These are phyloP conservation scores for Aureobasidium musti DNA, from an alignment of 2,329 filamentous ascomycete species.

Conservation along the genomic window DNA sequence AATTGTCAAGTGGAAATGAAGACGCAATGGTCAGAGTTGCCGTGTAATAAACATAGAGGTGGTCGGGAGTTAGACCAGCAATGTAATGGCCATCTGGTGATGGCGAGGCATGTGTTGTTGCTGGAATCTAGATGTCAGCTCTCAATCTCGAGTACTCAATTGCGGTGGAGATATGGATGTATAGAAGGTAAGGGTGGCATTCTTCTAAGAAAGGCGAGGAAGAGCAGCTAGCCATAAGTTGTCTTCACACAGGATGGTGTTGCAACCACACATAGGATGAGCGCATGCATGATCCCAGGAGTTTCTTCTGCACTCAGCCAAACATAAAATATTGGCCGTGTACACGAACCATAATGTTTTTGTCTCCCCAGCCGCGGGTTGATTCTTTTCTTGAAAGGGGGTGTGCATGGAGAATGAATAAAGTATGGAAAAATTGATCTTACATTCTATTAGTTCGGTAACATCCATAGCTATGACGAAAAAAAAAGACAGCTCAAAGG, in stretches of 20 bases:
- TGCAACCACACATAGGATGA: neutral
- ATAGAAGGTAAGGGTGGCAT: neutral
- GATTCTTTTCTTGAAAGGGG: neutral
- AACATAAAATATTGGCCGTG: neutral
- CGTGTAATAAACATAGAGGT: slow-evolving; percentile 46
- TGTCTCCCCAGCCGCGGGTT: neutral
- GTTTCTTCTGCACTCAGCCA: neutral
- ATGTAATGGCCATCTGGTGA: slow-evolving; percentile 46
- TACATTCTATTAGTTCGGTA: slow-evolving; percentile 9
- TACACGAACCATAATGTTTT: neutral
- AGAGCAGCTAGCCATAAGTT: neutral
- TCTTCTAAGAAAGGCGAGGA: neutral
- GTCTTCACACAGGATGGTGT: neutral
- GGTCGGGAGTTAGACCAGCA: slow-evolving; percentile 43
- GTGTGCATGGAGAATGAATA: too few species aligned
- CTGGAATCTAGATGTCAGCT: slow-evolving; percentile 22
- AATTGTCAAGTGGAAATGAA: slow-evolving; percentile 33
- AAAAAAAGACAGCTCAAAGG: neutral
- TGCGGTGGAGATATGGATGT: neutral
- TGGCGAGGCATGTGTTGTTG: slow-evolving; percentile 38
- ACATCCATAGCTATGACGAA: neutral
- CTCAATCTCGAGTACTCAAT: neutral
- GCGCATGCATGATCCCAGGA: neutral
- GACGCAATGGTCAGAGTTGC: slow-evolving; percentile 43
- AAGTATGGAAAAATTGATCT: neutral